Conservation (phyloP, 1,139 yeast species). For the Yamadazyma siamensis region DNA sequence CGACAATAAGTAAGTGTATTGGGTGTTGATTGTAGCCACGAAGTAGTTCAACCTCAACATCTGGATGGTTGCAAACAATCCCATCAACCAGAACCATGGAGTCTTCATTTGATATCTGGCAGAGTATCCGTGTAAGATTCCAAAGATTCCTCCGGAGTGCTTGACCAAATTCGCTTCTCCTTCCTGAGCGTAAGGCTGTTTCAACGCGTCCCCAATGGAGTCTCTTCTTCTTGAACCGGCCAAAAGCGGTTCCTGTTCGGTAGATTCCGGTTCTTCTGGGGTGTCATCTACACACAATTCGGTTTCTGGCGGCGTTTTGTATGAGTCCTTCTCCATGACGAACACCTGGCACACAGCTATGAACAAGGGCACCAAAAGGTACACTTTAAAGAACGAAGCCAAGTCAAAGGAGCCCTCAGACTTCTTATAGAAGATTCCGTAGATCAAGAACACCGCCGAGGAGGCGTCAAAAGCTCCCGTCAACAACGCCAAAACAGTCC, state of each 20-base stretch:
- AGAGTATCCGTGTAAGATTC: constrained; percentile 42
- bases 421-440: constrained; percentile 27
- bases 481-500: constrained; percentile 40
- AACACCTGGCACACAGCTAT: constrained; percentile 38
- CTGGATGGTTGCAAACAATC: constrained; percentile 37
- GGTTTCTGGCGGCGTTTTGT: constrained; percentile 32
- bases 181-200: constrained; percentile 41
- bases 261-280: constrained; percentile 7
- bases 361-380: constrained; percentile 38
- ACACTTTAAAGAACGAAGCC: constrained; percentile 31
- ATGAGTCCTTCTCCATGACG: constrained; percentile 40
- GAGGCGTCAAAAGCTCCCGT: constrained; percentile 50
- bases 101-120: constrained; percentile 39
- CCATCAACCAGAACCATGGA: constrained; percentile 42
- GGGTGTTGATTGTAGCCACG: constrained; percentile 45
- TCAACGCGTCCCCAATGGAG: constrained; percentile 45
- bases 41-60: constrained; percentile 46
- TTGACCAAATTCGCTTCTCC: constrained; percentile 34
- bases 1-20: constrained; percentile 37
- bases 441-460: constrained; percentile 42
- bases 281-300: constrained; percentile 26
- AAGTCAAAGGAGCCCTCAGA: constrained; percentile 28
- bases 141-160: constrained; percentile 40
- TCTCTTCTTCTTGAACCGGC: constrained; percentile 27
- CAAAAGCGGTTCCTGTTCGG: constrained; percentile 23